Conservation (phyloP, 148 eudicot genomes). For the Chenopodium berlandieri region DNA sequence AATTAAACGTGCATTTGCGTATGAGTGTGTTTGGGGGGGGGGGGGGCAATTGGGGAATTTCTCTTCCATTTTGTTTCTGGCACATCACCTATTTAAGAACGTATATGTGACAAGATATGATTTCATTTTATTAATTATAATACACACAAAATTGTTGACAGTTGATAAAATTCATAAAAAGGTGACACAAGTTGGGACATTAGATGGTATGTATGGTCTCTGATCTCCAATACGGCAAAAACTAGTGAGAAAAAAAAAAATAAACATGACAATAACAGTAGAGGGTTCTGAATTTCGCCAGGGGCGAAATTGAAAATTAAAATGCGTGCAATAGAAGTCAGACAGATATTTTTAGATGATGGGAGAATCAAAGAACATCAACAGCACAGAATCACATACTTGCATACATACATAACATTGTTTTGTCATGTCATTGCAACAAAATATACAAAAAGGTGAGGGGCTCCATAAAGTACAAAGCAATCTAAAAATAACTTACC, state of each 20-base stretch:
- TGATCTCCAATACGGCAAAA: background rate
- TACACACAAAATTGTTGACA: background rate
- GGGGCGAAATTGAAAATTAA: background rate
- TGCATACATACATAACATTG: background rate
- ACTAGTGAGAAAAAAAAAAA: background rate
- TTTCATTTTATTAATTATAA: no score
- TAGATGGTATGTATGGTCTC: background rate
- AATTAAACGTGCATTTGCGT: background rate
- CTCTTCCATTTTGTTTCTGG: background rate
- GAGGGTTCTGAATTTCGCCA: background rate
- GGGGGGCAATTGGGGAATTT: background rate
- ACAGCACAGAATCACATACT: background rate
- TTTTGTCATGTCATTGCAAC: background rate
- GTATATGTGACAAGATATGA: background rate
- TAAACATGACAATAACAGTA: background rate
- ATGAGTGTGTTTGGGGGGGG: background rate
- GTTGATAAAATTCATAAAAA: no score
- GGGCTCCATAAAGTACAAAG: slow-evolving; percentile 3
- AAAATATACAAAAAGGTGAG: background rate
- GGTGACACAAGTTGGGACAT: background rate
- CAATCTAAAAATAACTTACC: slow-evolving; percentile 28
- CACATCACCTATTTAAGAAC: background rate
- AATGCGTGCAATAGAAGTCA: background rate
- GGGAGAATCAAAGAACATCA: background rate
- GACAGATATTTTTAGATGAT: background rate